Base-by-base conservation (phyloP, 78 protist genomes). In the Creolimax fragrantissima region DNA sequence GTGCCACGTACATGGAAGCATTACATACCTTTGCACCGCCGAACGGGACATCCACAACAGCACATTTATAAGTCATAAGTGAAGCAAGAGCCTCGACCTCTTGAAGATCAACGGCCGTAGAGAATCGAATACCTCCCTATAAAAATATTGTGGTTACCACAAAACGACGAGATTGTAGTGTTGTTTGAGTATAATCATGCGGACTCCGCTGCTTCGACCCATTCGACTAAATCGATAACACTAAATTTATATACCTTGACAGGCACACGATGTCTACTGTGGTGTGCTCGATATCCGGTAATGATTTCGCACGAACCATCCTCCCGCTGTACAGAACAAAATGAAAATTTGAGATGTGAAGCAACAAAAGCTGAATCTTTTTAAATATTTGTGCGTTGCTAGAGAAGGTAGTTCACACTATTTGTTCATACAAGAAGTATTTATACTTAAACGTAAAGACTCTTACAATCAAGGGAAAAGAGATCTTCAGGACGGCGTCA, bases 21-120 rank as follows among this genome's bases (percentile, higher is more conserved):
- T 58, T 17, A 58, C 74, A 32, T 58, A 66, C 81, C 93, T 85
- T 95, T 3, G 95, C 98, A 74, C 98, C 98, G 39, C 98, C 98
- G 41, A 96, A 97, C 44, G 98, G 98, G 42, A 97, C 97, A 81
- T 96, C 97, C 85, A 96, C 97, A 45, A 94, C 96, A 35, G 98
- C 98, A 85, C 98, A 97, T 96, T 97, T 95, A 94, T 93, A 95
- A 2, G 98, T 97, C 97, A 96, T 97, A 92, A 97, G 94, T 11
- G 96, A 90, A 43, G 97, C 96, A 3, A 96, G 90, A 24, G 98
- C 98, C 96, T 92, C 92, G 43, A 94, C 95, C 85, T 97, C 98
- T 89, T 97, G 96, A 84, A 91, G 94, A 90, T 96, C 95, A 37
- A 95, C 96, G 36, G 86, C 94, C 35, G 58, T 45, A 5, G 94